These are phyloP conservation scores for Nothophytophthora sp. DNA, from an alignment of 352 stramenopile species.

Conservation along the genomic window DNA sequence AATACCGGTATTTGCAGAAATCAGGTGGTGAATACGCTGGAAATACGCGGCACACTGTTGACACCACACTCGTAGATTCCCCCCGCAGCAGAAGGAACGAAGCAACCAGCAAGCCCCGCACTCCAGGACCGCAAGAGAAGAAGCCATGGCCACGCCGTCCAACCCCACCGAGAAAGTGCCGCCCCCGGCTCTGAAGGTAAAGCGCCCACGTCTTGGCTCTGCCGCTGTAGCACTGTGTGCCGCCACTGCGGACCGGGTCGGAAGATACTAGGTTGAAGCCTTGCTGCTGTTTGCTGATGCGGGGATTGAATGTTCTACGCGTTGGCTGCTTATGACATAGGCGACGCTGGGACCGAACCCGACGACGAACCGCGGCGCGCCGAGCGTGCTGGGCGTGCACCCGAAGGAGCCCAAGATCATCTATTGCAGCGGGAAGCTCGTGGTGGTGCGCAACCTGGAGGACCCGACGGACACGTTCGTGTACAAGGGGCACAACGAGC, in stretches of 20 bases:
- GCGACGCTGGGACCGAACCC: constrained; percentile 67
- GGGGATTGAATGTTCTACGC: not conserved
- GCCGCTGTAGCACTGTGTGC: too few species aligned
- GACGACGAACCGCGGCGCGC: constrained; percentile 68
- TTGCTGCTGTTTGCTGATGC: too few species aligned
- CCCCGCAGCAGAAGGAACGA: not conserved
- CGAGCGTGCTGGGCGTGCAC: constrained; percentile 73
- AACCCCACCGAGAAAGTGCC: constrained; percentile 74
- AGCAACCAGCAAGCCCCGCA: constrained; percentile 7
- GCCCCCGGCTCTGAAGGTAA: constrained; percentile 52
- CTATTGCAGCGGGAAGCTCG: constrained; percentile 92
- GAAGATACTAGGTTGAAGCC: too few species aligned
- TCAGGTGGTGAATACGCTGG: too few species aligned
- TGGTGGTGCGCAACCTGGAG: constrained; percentile 89
- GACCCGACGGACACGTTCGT: constrained; percentile 90
- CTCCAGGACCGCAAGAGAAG: not conserved
- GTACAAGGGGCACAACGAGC: constrained; percentile 95
- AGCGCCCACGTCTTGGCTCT: too few species aligned
- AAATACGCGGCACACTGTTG: constrained; percentile 6
- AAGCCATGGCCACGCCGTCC: constrained; percentile 45
- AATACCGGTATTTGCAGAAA: too few species aligned
- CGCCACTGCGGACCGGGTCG: too few species aligned
- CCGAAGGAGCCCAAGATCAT: constrained; percentile 90
- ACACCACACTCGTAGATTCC: constrained; percentile 15
- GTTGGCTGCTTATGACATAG: constrained; percentile 18